Evolutionary conservation across 2,329 filamentous ascomycete species (phyloP).

Genomic region (Pochonia chlamydosporia): DNA sequence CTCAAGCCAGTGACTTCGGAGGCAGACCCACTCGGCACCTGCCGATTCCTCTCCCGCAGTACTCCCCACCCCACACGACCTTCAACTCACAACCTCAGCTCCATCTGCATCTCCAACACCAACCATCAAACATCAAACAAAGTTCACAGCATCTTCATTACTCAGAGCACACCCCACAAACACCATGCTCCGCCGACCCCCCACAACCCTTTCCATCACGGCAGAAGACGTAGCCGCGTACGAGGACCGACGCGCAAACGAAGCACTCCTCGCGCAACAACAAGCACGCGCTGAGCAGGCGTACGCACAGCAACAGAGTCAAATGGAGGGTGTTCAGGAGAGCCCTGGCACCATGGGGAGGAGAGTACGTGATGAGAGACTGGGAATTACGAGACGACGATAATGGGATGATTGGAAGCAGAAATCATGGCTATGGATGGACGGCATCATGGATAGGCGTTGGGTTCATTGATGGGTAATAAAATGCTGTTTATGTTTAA

Average conservation of each 20-base stretch:
- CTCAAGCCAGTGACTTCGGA: too few species aligned
- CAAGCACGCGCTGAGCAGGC: conserved; percentile 8
- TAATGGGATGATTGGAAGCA: conserved; percentile 13
- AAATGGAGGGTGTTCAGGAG: conserved; percentile 5
- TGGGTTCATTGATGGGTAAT: too few species aligned
- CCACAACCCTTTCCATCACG: conserved; percentile 63
- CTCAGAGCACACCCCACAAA: not conserved
- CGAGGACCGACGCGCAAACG: conserved; percentile 53
- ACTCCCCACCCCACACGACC: not conserved
- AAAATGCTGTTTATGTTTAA: too few species aligned
- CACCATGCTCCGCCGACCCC: conserved; percentile 60
- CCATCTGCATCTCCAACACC: too few species aligned
- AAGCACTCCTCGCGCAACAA: conserved; percentile 29
- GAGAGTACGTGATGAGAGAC: conserved; percentile 32
- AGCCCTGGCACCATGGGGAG: conserved; percentile 11
- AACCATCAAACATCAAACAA: not conserved
- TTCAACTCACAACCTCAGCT: not conserved
- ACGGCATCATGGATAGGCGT: too few species aligned
- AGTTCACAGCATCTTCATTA: not conserved
- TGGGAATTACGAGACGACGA: conserved; percentile 24
- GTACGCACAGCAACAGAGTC: conserved; percentile 12
- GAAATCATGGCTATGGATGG: not conserved
- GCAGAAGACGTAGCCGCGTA: conserved; percentile 65
- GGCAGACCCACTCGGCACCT: not conserved
- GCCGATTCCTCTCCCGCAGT: not conserved